phyloP scores from a whole-genome alignment of 2,329 filamentous ascomycete species.

The Eutypella sp. region DNA sequence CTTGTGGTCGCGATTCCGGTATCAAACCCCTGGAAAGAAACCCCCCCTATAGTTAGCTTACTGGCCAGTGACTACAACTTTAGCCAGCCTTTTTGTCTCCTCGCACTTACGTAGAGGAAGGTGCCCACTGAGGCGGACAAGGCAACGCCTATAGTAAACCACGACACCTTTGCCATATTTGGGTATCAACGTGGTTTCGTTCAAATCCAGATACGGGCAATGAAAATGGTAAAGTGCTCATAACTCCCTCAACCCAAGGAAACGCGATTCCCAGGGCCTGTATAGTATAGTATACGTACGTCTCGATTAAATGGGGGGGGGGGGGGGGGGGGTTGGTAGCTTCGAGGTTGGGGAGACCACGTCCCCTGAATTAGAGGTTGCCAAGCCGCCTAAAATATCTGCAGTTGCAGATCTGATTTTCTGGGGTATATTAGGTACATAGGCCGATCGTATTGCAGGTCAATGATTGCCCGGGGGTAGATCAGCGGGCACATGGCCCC shows the following conservation, averaged over 20 bases:
- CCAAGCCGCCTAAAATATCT: background rate
- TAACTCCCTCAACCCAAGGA: background rate
- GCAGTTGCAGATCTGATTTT: background rate
- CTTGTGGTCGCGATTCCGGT: constrained; percentile 54
- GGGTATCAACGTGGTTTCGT: background rate
- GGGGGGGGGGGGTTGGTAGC: too few relatives aligned
- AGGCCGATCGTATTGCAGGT: background rate
- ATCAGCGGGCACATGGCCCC: too few relatives aligned
- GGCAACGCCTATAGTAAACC: constrained; percentile 44
- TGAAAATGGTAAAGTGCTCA: background rate
- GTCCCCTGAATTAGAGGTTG: background rate
- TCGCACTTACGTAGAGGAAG: constrained; percentile 44
- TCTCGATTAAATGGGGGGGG: too few relatives aligned
- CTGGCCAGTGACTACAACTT: background rate
- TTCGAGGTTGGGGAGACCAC: too few relatives aligned
- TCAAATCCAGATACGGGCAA: background rate
- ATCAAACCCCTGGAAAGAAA: constrained; percentile 43
- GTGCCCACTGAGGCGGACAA: constrained; percentile 53
- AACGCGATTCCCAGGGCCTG: background rate
- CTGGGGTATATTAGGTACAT: background rate
- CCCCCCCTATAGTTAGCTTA: too few relatives aligned
- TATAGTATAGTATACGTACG: background rate
- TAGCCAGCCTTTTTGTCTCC: background rate
- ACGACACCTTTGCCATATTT: background rate
- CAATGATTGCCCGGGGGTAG: background rate